Evolutionary conservation across 495 filamentous ascomycete genomes (phyloP).

Genomic region (Penicillium fimorum): DNA sequence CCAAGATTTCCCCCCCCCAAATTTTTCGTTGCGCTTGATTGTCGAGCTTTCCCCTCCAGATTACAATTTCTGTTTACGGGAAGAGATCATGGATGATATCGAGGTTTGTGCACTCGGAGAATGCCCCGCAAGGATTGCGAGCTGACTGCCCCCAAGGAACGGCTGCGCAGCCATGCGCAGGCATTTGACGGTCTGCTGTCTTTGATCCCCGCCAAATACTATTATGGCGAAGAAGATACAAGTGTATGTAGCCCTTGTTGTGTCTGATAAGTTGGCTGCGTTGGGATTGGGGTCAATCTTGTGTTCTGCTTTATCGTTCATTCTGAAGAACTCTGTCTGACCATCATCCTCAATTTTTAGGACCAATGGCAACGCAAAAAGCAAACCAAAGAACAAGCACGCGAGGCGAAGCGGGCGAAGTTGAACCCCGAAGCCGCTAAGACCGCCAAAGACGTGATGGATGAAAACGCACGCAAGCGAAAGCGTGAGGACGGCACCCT

Average conservation of each 20-base stretch:
- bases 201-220: conserved; percentile 88
- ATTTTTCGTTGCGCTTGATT: conserved; percentile 34
- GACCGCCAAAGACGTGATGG: conserved; percentile 81
- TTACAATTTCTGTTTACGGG: conserved; percentile 14
- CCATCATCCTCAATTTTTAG: conserved; percentile 43
- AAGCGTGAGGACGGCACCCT: conserved; percentile 55
- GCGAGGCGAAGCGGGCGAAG: conserved; percentile 74
- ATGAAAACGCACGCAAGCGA: conserved; percentile 73
- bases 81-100: conserved; percentile 44
- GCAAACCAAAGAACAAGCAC: conserved; percentile 80
- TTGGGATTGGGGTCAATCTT: conserved; percentile 7
- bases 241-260: conserved; percentile 55
- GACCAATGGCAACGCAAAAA: conserved; percentile 86
- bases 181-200: conserved; percentile 90
- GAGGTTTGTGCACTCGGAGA: conserved; percentile 38
- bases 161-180: conserved; percentile 77
- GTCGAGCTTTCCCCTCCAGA: conserved; percentile 15
- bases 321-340: conserved; percentile 34
- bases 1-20: conserved; percentile 45
- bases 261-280: conserved; percentile 1
- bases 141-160: conserved; percentile 54
- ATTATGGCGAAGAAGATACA: conserved; percentile 80
- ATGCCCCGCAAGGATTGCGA: conserved; percentile 6
- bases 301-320: conserved; percentile 5
- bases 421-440: conserved; percentile 79